These are phyloP conservation scores for Aspergillus fischeri DNA, from an alignment of 2,329 filamentous ascomycete genomes.

Conservation along the genomic window DNA sequence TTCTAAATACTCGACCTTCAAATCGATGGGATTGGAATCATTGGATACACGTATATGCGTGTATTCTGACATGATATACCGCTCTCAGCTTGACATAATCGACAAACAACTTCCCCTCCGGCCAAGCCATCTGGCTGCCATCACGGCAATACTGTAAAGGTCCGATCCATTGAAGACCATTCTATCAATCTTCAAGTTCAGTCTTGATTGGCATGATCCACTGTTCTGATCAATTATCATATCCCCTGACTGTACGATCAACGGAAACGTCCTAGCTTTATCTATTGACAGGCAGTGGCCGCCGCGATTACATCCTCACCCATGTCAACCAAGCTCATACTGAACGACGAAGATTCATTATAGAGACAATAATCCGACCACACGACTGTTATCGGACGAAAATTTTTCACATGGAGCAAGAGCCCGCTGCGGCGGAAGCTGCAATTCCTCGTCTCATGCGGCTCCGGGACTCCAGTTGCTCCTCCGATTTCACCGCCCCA, in stretches of 20 bases:
- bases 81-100: not conserved
- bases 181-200: not conserved
- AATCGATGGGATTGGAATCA: not conserved
- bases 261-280: not conserved
- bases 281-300: not conserved
- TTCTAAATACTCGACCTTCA: not conserved
- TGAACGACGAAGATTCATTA: not conserved
- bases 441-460: conserved; percentile 20
- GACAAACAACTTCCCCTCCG: not conserved
- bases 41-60: not conserved
- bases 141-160: not conserved
- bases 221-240: not conserved
- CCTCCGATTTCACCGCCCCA: conserved; percentile 24
- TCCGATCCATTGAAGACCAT: not conserved
- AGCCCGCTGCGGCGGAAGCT: conserved; percentile 18
- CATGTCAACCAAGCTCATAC: not conserved
- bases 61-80: not conserved
- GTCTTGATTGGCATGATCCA: not conserved
- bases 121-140: not conserved
- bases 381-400: not conserved
- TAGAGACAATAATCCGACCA: not conserved
- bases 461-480: conserved; percentile 24
- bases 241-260: not conserved
- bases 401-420: conserved; percentile 27
- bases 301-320: not conserved